Percentiles rank a stretch among this genome's conserved stretches.
phyloP scores from a whole-genome alignment of 495 filamentous ascomycete species.

The Collariella sp. region DNA sequence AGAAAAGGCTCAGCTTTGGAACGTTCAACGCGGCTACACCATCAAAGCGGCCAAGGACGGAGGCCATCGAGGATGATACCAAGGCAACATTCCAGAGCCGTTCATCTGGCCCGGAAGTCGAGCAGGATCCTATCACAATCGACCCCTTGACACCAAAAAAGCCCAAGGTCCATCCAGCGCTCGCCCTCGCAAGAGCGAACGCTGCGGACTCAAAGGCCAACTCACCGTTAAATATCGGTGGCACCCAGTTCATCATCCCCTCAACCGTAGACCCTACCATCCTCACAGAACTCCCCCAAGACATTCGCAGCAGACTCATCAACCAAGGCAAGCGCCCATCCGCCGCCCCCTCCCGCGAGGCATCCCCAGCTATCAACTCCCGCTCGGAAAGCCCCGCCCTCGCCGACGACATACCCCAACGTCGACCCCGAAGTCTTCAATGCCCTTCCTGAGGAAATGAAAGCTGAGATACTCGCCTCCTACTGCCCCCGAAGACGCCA shows the following conservation, averaged over 20 bases:
- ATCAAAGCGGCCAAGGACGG: constrained; percentile 21
- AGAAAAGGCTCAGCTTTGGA: constrained; percentile 24
- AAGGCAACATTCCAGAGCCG: constrained; percentile 12
- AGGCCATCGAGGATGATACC: constrained; percentile 23
- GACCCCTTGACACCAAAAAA: constrained; percentile 59
- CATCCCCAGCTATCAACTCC: constrained; percentile 18
- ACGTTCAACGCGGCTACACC: constrained; percentile 9
- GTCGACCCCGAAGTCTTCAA: constrained; percentile 66
- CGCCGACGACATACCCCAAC: constrained; percentile 37
- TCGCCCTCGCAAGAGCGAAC: constrained; percentile 44
- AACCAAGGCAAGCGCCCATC: constrained; percentile 26
- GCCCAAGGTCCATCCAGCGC: constrained; percentile 47
- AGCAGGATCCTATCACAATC: constrained; percentile 41
- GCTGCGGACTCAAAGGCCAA: constrained; percentile 50
- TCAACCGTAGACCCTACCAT: constrained; percentile 67
- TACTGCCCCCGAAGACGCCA: constrained; percentile 38
- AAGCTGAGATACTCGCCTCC: constrained; percentile 65
- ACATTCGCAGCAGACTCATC: constrained; percentile 69
- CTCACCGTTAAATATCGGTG: constrained; percentile 64
- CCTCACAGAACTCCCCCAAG: constrained; percentile 65
- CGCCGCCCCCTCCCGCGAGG: constrained; percentile 16
- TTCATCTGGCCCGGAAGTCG: not conserved
- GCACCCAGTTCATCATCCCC: constrained; percentile 84
- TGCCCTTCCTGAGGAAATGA: constrained; percentile 73
- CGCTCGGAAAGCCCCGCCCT: constrained; percentile 37